Evolutionary conservation across 148 eudicot genomes (phyloP), one percentile per base, ranked within the genome.

Genomic region (Amaranthus cruentus): DNA sequence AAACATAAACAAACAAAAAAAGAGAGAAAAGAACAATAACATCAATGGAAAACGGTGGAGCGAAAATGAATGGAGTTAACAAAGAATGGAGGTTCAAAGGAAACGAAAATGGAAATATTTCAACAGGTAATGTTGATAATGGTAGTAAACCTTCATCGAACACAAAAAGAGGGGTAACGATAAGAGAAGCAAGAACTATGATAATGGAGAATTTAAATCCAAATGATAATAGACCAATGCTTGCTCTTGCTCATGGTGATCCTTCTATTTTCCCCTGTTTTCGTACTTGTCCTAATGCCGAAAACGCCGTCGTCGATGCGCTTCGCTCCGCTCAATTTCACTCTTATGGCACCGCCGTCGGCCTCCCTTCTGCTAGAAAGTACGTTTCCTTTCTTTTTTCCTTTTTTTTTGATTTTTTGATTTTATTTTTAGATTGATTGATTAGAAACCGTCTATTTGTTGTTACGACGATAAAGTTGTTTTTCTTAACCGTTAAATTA

Each of bases 191-290:
- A 15, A 77, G 86, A 12, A 72, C 75, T 0, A 66, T 64, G 14
- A 9, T 89, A 2, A 81, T 64, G 71, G 66, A 66, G 47, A 83
- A 78, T 49, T 67, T 89, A 6, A 74, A 85, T 54, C 74, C 76
- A 0, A 51, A 75, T 46, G 97, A 88, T 9, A 18, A 62, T 2
- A 81, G 88, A 52, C 69, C 76, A 47, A 43, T 76, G 12, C 82
- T 89, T 57, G 83, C 83, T 55, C 81, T 89, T 15, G 90, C 87
- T 43, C 84, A 79, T 54, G 97, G 97, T 6, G 97, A 91, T 56
- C 93, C 93, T 12, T 87, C 89, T 1, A 61, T 75, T 4, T 90
- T 84, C 69, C 77, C 91, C 0, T 87, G 85, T 71, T 91, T 91
- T 56, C 83, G 84, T 7, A 86, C 88, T 6, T 73, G 84, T 18